Conservation (phyloP, 352 stramenopile genomes). For the Globisporangium solare region DNA sequence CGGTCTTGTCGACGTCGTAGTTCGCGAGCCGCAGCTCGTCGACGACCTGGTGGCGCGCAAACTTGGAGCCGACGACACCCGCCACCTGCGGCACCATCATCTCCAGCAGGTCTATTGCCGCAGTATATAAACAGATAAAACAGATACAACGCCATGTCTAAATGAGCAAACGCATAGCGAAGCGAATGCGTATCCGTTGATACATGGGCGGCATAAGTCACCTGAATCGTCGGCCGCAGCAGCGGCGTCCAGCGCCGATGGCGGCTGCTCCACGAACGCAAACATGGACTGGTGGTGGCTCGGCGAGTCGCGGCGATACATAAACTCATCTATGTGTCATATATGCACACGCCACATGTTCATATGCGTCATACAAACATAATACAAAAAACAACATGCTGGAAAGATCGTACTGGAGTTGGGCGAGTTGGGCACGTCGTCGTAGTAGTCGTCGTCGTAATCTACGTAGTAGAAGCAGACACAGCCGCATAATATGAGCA, state of each 20-base stretch:
- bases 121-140: conserved; percentile 5
- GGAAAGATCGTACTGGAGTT: conserved; percentile 41
- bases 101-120: conserved; percentile 41
- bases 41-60: conserved; percentile 54
- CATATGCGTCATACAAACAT: background rate
- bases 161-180: conserved; percentile 9
- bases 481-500: too few relatives aligned
- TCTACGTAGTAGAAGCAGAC: conserved; percentile 21
- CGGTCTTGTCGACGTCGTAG: conserved; percentile 75
- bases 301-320: conserved; percentile 79
- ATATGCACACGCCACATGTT: background rate
- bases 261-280: conserved; percentile 63
- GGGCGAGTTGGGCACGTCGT: conserved; percentile 54
- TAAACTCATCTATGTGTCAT: conserved; percentile 54
- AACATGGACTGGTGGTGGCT: conserved; percentile 75
- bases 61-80: conserved; percentile 41
- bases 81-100: conserved; percentile 55
- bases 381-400: too few relatives aligned
- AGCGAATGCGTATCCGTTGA: background rate
- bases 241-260: conserved; percentile 9
- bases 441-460: conserved; percentile 73
- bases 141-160: background rate
- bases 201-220: conserved; percentile 9
- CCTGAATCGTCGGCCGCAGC: conserved; percentile 29
- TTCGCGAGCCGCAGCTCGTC: conserved; percentile 66